Evolutionary conservation across 148 eudicot species (phyloP).

Genomic region (Linanthus parryae): DNA sequence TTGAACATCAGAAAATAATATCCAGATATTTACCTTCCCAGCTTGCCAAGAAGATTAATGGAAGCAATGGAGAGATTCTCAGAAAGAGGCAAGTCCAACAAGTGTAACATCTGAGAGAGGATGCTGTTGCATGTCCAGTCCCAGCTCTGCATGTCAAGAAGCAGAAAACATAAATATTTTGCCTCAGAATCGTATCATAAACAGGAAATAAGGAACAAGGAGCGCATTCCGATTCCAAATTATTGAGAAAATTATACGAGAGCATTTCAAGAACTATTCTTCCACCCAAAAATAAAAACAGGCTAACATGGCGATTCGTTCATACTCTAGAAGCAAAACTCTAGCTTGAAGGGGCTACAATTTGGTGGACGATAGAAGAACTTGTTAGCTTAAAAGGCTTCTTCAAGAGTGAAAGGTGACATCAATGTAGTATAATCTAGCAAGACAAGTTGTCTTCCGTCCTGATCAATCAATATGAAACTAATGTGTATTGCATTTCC

Average conservation of each 20-base stretch:
- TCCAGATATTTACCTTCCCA: constrained; percentile 54
- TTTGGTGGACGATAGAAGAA: no score
- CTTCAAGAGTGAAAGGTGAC: no score
- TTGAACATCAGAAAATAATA: no score
- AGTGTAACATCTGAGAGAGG: constrained; percentile 32
- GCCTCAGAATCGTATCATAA: background rate
- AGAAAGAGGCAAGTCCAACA: constrained; percentile 30
- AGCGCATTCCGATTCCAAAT: background rate
- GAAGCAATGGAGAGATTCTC: constrained; percentile 28
- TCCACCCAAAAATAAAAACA: background rate
- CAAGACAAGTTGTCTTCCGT: no score
- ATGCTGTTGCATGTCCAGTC: constrained; percentile 47
- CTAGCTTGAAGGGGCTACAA: background rate
- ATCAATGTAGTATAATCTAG: no score
- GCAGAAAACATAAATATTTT: background rate
- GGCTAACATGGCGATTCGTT: background rate
- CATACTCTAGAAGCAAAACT: background rate
- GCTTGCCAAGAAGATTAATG: constrained; percentile 46
- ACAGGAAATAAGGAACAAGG: background rate
- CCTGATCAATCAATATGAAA: no score
- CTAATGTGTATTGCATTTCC: no score
- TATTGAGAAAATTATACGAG: background rate
- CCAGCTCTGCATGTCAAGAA: constrained; percentile 51
- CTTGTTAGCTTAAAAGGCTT: no score
- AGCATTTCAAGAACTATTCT: background rate